These are phyloP conservation scores for Aspergillus persii DNA, from an alignment of 2,329 filamentous ascomycete genomes.

Conservation along the genomic window DNA sequence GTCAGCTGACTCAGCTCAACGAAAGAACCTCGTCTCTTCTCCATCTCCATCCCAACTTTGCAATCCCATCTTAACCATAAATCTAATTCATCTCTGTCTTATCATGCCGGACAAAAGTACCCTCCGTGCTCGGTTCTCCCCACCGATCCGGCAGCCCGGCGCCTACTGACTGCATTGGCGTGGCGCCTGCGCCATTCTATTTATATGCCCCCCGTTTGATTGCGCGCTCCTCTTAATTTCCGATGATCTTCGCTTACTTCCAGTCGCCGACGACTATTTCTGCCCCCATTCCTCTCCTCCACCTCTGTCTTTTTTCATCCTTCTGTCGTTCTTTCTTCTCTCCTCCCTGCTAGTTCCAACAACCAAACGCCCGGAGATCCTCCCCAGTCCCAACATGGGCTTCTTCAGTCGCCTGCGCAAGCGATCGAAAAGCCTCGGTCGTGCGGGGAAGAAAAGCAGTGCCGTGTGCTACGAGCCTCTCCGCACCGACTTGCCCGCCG, in stretches of 20 bases:
- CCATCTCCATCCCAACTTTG: too few relatives aligned
- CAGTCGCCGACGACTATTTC: background rate
- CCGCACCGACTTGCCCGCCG: conserved; percentile 19
- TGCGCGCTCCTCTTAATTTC: background rate
- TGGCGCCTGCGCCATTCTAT: background rate
- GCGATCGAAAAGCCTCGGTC: conserved; percentile 27
- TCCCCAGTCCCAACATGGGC: conserved; percentile 25
- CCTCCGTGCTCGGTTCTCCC: too few relatives aligned
- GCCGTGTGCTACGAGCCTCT: conserved; percentile 21
- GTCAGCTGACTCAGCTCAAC: too few relatives aligned
- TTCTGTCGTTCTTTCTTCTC: background rate
- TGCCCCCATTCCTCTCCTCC: background rate
- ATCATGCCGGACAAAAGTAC: too few relatives aligned
- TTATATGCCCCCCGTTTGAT: background rate
- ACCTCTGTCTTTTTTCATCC: background rate
- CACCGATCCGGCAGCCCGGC: too few relatives aligned
- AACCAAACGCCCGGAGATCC: background rate
- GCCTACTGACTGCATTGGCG: too few relatives aligned
- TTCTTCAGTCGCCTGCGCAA: conserved; percentile 30
- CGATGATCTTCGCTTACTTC: background rate
- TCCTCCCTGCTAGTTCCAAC: background rate
- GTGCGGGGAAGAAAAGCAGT: conserved; percentile 22
- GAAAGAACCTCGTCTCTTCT: too few relatives aligned
- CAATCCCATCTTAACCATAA: too few relatives aligned
- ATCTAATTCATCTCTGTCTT: too few relatives aligned